These are phyloP conservation scores for Chlorociboria aeruginascens DNA, from an alignment of 495 filamentous ascomycete species.

Conservation along the genomic window DNA sequence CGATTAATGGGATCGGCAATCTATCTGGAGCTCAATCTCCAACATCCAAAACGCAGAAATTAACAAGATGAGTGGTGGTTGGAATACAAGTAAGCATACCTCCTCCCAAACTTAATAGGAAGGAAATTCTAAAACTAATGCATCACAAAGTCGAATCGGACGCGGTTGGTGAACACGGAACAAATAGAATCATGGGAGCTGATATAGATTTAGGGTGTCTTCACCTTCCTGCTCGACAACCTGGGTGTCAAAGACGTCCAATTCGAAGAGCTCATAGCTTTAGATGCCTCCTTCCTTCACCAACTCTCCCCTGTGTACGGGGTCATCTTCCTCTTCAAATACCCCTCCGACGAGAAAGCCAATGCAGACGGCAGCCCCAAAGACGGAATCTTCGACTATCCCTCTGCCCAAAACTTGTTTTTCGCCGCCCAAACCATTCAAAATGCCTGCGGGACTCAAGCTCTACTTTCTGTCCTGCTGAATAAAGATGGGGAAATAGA, in stretches of 20 bases:
- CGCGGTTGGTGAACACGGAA: slow-evolving; percentile 47
- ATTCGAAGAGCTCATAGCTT: slow-evolving; percentile 89
- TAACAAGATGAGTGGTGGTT: slow-evolving; percentile 42
- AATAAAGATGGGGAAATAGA: slow-evolving; percentile 56
- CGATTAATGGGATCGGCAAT: too few relatives aligned
- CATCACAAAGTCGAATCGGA: slow-evolving; percentile 71
- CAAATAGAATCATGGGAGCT: slow-evolving; percentile 4
- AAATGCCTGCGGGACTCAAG: slow-evolving; percentile 97
- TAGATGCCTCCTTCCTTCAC: slow-evolving; percentile 71
- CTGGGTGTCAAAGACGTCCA: slow-evolving; percentile 88
- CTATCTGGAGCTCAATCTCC: too few relatives aligned
- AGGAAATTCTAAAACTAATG: slow-evolving; percentile 23
- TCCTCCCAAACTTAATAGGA: slow-evolving; percentile 14
- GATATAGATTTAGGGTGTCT: slow-evolving; percentile 60
- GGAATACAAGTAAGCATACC: slow-evolving; percentile 39
- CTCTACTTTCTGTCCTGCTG: slow-evolving; percentile 81
- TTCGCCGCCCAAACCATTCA: slow-evolving; percentile 98
- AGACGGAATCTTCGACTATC: slow-evolving; percentile 70
- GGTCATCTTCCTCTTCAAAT: slow-evolving; percentile 99
- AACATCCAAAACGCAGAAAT: too few relatives aligned
- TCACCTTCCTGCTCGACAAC: slow-evolving; percentile 86
- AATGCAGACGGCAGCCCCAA: slow-evolving; percentile 44
- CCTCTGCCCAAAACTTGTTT: slow-evolving; percentile 65
- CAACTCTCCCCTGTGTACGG: slow-evolving; percentile 81
- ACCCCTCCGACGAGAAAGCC: slow-evolving; percentile 61